Evolutionary conservation across 2,329 filamentous ascomycete genomes (phyloP), one percentile per base, ranked within the genome.

Genomic region (Periconia sp.): DNA sequence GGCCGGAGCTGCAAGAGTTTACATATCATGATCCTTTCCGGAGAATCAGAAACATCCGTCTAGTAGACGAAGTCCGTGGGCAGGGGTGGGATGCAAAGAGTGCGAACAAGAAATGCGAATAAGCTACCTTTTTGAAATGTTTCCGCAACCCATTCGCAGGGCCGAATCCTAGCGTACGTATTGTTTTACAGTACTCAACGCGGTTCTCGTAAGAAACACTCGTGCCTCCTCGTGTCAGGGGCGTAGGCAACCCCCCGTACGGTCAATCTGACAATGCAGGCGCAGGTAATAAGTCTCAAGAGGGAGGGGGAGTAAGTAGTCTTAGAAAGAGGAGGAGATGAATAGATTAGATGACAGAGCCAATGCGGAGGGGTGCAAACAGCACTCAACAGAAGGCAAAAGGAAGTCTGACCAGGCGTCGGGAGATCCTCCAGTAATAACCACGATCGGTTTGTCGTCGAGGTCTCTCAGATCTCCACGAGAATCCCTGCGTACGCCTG

Each of bases 341-440:
- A 44, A 41, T 41, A 46, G 50, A n/a, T 47, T 47, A 47, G 54
- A 59, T 55, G 56, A 53, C 54, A 41, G 48, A 53, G 49, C 58
- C 58, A 61, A 59, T 61, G 58, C 56, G 53, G 54, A 47, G 59
- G 52, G 33, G 54, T 55, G 56, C 52, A 61, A 64, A 56, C 58
- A 62, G 55, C 56, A 62, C 60, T 66, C 62, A 59, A 63, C 64
- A 63, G 59, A 61, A 65, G 61, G 56, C 57, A 59, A 68, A 60
- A 61, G 57, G 55, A 64, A 62, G 52, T 55, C 58, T 61, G 61
- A 53, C 57, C 66, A 65, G 64, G 55, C 67, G 62, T 66, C 66
- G 66, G 70, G 71, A 72, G 64, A 68, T 59, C 63, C 60, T 68
- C 69, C 60, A 69, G 68, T 73, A 72, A 72, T 73, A 73, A 72